Conservation (phyloP, 441 rosid species). For the Pelargonium australe region DNA sequence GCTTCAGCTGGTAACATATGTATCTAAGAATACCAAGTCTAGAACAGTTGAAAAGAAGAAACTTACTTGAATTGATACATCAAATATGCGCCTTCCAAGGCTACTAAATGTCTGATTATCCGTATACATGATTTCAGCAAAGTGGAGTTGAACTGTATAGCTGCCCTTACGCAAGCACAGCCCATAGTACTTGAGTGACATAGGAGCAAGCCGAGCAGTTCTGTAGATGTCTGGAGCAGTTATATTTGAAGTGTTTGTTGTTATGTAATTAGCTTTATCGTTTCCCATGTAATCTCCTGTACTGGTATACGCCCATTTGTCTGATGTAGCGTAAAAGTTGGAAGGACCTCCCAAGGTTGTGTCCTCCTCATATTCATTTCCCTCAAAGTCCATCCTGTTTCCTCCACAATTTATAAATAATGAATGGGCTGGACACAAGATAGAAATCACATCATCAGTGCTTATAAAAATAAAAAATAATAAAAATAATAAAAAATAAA, state of each 20-base stretch:
- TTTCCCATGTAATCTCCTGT: constrained; percentile 42
- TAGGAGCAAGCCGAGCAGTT: constrained; percentile 68
- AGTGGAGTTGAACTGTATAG: constrained; percentile 67
- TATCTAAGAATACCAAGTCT: constrained; percentile 54
- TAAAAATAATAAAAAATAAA: too few relatives aligned
- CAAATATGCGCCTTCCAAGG: constrained; percentile 65
- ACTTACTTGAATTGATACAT: constrained; percentile 71
- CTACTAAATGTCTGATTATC: constrained; percentile 38
- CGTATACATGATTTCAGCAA: constrained; percentile 76
- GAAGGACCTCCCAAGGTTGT: constrained; percentile 28
- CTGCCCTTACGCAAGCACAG: constrained; percentile 50
- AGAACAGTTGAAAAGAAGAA: constrained; percentile 33
- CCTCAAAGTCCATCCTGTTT: not conserved
- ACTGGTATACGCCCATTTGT: constrained; percentile 73
- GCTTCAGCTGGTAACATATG: constrained; percentile 39
- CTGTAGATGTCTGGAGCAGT: constrained; percentile 32
- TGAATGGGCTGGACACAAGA: constrained; percentile 42
- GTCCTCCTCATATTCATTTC: constrained; percentile 47
- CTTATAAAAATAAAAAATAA: too few relatives aligned
- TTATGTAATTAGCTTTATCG: not conserved
- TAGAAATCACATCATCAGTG: not conserved
- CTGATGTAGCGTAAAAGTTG: constrained; percentile 22
- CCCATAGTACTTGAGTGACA: constrained; percentile 71
- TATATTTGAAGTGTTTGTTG: constrained; percentile 26
- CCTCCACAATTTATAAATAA: constrained; percentile 86